Evolutionary conservation across 257 asterid genomes (phyloP).

Genomic region (Jacaranda copaia): DNA sequence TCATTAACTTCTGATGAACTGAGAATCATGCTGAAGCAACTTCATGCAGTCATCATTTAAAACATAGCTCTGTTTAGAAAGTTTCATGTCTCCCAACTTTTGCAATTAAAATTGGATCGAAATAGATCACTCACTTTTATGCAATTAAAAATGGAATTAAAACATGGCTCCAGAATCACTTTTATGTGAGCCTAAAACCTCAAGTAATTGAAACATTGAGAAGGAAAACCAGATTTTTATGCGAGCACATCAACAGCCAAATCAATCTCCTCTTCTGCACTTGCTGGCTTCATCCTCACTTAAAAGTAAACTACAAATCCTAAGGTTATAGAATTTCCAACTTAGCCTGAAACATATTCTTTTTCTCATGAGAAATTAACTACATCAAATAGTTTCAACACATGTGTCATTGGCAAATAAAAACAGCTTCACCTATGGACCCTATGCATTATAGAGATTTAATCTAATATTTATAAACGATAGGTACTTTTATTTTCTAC

Average conservation of each 20-base stretch:
- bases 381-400: neutral
- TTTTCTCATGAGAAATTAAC: slow-evolving; percentile 11
- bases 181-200: slow-evolving; percentile 1
- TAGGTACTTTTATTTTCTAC: no score
- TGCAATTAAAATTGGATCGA: neutral
- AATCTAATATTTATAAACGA: no score
- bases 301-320: slow-evolving; percentile 38
- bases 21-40: no score
- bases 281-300: slow-evolving; percentile 78
- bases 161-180: neutral
- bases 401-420: neutral
- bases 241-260: slow-evolving; percentile 59
- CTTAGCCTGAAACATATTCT: slow-evolving; percentile 16
- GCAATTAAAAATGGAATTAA: no score
- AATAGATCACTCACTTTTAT: neutral
- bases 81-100: slow-evolving; percentile 4
- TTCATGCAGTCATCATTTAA: neutral
- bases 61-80: no score
- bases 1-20: neutral
- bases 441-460: no score
- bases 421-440: no score
- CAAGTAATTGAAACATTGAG: slow-evolving; percentile 2
- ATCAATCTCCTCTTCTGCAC: slow-evolving; percentile 78
- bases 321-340: neutral
- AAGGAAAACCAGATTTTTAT: slow-evolving; percentile 67